phyloP scores from a whole-genome alignment of 2,329 filamentous ascomycete species.

The Colletotrichum sublineola region DNA sequence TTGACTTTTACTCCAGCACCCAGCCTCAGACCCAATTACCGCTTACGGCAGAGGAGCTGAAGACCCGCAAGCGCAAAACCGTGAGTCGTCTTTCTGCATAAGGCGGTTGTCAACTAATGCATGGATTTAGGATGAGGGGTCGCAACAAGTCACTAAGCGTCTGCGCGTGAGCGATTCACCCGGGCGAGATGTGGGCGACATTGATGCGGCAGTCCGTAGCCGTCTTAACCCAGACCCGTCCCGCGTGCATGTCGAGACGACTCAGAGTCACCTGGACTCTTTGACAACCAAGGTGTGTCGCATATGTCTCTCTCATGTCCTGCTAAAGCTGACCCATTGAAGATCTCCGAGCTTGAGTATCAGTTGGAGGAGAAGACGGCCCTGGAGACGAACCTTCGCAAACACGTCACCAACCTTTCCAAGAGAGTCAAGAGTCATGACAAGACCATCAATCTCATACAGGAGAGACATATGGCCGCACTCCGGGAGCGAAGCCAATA shows the following conservation, averaged over 20 bases:
- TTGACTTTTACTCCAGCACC: conserved; percentile 61
- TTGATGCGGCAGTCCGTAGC: conserved; percentile 29
- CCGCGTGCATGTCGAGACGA: conserved; percentile 31
- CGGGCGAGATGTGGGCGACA: conserved; percentile 10
- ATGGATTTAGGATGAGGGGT: conserved; percentile 20
- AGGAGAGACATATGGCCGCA: conserved; percentile 62
- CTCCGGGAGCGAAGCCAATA: conserved; percentile 64
- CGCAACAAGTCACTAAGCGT: conserved; percentile 27
- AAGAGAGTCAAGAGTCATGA: conserved; percentile 61
- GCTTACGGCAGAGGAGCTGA: conserved; percentile 29
- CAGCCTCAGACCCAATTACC: conserved; percentile 46
- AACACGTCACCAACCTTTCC: conserved; percentile 40
- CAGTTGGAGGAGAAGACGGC: conserved; percentile 50
- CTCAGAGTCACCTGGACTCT: conserved; percentile 50
- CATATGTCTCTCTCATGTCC: not conserved
- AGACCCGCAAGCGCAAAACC: conserved; percentile 37
- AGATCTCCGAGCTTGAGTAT: conserved; percentile 56
- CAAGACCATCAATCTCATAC: conserved; percentile 59
- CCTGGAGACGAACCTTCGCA: conserved; percentile 42
- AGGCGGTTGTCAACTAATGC: not conserved
- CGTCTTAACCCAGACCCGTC: conserved; percentile 32
- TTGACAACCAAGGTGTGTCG: conserved; percentile 55
- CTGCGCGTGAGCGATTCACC: conserved; percentile 31
- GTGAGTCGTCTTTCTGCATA: conserved; percentile 11
- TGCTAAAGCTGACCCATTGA: conserved; percentile 7